Conservation (phyloP, 345 rosid genomes). For the Eucalyptus melliodora region DNA sequence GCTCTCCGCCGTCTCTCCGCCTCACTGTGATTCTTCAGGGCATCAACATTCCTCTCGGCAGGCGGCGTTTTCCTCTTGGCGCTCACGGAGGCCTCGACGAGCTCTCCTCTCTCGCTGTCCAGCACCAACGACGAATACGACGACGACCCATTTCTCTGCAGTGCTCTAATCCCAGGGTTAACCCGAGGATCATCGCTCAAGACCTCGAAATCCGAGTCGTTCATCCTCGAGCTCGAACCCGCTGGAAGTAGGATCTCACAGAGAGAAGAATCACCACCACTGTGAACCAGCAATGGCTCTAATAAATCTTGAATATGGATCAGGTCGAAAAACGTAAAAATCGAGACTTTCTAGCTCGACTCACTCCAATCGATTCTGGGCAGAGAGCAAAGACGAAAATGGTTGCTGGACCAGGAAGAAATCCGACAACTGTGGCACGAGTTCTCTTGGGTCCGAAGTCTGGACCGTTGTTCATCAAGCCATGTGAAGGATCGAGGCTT, state of each 20-base stretch:
- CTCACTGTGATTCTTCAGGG: slow-evolving; percentile 46
- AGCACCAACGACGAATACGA: slow-evolving; percentile 6
- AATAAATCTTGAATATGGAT: neutral
- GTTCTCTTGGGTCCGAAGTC: neutral
- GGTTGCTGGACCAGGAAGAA: neutral
- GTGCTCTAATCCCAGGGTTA: neutral
- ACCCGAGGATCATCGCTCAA: neutral
- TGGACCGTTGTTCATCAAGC: neutral
- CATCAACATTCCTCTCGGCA: slow-evolving; percentile 15
- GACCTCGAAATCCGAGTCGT: neutral
- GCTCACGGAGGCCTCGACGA: slow-evolving; percentile 16
- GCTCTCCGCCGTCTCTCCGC: slow-evolving; percentile 46
- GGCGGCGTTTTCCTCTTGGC: slow-evolving; percentile 2
- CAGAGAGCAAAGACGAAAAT: neutral
- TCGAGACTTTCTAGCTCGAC: neutral
- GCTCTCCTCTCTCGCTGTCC: slow-evolving; percentile 36
- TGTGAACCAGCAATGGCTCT: neutral
- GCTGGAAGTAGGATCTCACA: neutral
- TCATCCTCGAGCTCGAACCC: neutral
- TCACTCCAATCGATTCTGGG: neutral
- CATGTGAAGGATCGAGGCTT: neutral
- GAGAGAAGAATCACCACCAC: neutral
- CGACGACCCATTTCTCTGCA: neutral
- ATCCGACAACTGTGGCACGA: neutral
- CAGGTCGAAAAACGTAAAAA: neutral